Percentiles rank a stretch among this genome's conserved stretches.
phyloP scores from a whole-genome alignment of 768 basidiomycete genomes.

The Leccinum boreale region DNA sequence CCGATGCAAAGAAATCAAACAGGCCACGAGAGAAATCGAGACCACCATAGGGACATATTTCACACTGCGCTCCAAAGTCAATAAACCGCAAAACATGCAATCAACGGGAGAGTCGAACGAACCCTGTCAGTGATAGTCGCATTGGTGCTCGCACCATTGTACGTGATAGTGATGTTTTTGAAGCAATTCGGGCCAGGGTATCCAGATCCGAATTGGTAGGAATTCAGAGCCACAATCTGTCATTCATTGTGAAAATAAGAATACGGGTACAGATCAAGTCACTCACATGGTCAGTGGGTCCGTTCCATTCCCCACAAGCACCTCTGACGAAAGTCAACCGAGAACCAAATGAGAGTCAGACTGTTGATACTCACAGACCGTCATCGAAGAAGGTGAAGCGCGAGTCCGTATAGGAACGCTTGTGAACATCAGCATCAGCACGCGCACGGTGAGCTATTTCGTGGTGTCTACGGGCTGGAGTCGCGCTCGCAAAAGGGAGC shows the following conservation, averaged over 20 bases:
- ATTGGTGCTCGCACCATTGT: slow-evolving; percentile 46
- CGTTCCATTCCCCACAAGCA: slow-evolving; percentile 48
- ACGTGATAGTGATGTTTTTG: slow-evolving; percentile 57
- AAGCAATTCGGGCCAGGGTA: slow-evolving; percentile 66
- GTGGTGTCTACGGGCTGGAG: slow-evolving; percentile 32
- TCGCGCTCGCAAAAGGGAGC: slow-evolving; percentile 34
- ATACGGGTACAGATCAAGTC: not conserved
- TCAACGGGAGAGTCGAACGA: not conserved
- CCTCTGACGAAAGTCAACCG: slow-evolving; percentile 35
- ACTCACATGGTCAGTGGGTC: slow-evolving; percentile 28
- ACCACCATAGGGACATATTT: slow-evolving; percentile 59
- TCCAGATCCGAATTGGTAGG: slow-evolving; percentile 48
- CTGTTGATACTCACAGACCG: slow-evolving; percentile 39
- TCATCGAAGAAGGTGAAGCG: slow-evolving; percentile 55
- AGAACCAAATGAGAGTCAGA: not conserved
- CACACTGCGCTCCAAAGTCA: slow-evolving; percentile 43
- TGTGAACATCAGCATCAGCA: slow-evolving; percentile 33
- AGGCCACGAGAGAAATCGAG: slow-evolving; percentile 69
- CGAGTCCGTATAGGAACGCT: slow-evolving; percentile 33
- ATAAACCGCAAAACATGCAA: not conserved
- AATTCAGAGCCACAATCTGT: slow-evolving; percentile 29
- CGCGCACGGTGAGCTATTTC: slow-evolving; percentile 46
- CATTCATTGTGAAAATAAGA: not conserved
- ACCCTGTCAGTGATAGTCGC: slow-evolving; percentile 66
- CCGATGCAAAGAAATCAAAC: slow-evolving; percentile 53